These are phyloP conservation scores for Mycogone perniciosa DNA, from an alignment of 2,329 filamentous ascomycete genomes.

Conservation along the genomic window DNA sequence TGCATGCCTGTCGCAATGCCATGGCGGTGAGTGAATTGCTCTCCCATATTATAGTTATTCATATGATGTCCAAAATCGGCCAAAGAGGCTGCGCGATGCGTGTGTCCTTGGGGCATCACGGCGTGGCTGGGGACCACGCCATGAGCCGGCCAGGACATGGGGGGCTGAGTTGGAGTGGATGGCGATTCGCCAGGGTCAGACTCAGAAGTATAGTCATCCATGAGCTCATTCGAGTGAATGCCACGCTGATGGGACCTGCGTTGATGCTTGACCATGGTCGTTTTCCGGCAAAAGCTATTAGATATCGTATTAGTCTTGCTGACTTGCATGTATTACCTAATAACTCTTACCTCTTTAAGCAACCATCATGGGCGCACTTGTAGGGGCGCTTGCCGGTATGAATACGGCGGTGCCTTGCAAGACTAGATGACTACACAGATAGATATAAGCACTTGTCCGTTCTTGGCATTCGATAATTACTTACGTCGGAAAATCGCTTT, in stretches of 20 bases:
- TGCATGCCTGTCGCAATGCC: conserved; percentile 38
- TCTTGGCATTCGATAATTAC: conserved; percentile 22
- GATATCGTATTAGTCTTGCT: not conserved
- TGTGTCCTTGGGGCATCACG: conserved; percentile 30
- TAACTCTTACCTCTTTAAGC: conserved; percentile 49
- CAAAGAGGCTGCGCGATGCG: conserved; percentile 49
- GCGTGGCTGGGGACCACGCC: conserved; percentile 34
- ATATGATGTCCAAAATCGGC: conserved; percentile 49
- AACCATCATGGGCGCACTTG: conserved; percentile 55
- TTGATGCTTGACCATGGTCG: conserved; percentile 64
- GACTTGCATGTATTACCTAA: not conserved
- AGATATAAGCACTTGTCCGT: not conserved
- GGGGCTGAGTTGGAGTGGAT: conserved; percentile 49
- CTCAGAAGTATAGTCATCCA: conserved; percentile 50
- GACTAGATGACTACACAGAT: conserved; percentile 50
- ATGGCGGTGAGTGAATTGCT: conserved; percentile 40
- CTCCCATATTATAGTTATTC: conserved; percentile 35
- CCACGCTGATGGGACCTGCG: conserved; percentile 55
- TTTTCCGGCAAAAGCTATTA: conserved; percentile 62
- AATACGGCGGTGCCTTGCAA: conserved; percentile 59
- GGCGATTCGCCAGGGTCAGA: conserved; percentile 54
- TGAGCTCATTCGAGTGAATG: conserved; percentile 46
- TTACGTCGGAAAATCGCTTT: conserved; percentile 64
- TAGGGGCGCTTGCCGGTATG: conserved; percentile 63
- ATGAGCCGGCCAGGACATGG: conserved; percentile 46